Conservation (phyloP, 495 filamentous ascomycete species). For the Aspergillus conjunctus region DNA sequence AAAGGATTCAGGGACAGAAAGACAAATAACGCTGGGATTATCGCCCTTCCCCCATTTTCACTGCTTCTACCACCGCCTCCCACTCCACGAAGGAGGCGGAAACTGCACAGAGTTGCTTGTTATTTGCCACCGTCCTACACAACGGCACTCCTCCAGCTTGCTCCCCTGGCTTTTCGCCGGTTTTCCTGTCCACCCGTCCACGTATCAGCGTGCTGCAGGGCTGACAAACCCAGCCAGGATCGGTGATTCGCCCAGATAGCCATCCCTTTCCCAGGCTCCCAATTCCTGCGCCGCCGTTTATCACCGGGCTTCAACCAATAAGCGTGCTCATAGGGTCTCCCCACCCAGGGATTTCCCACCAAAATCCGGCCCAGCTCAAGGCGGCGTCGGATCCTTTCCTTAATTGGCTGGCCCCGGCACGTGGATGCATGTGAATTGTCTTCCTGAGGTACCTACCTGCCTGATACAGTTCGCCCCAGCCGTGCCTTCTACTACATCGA, state of each 20-base stretch:
- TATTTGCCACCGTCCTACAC: conserved; percentile 12
- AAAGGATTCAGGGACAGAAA: conserved; percentile 18
- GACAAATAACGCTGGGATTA: conserved; percentile 14
- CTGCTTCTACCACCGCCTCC: not conserved
- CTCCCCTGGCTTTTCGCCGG: conserved; percentile 11
- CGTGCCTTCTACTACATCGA: conserved; percentile 7
- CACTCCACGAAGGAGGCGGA: not conserved
- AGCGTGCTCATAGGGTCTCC: not conserved
- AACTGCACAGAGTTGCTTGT: not conserved
- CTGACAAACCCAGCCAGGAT: conserved; percentile 20
- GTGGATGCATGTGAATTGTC: conserved; percentile 28
- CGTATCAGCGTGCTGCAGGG: conserved; percentile 14
- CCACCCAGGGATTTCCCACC: conserved; percentile 17
- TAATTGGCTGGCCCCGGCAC: conserved; percentile 18
- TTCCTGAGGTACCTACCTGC: conserved; percentile 12
- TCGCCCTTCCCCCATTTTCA: conserved; percentile 4
- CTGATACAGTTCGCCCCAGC: not conserved
- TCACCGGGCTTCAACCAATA: conserved; percentile 20
- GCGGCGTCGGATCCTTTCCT: conserved; percentile 22
- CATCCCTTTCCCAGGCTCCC: conserved; percentile 11
- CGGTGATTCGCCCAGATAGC: conserved; percentile 19
- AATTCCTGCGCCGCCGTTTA: conserved; percentile 19
- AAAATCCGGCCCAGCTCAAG: conserved; percentile 13
- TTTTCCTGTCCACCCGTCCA: not conserved
- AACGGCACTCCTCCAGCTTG: not conserved